Evolutionary conservation across 1,284 basidiomycete species (phyloP), one percentile per base, ranked within the genome.

Genomic region (Malassezia japonica): DNA sequence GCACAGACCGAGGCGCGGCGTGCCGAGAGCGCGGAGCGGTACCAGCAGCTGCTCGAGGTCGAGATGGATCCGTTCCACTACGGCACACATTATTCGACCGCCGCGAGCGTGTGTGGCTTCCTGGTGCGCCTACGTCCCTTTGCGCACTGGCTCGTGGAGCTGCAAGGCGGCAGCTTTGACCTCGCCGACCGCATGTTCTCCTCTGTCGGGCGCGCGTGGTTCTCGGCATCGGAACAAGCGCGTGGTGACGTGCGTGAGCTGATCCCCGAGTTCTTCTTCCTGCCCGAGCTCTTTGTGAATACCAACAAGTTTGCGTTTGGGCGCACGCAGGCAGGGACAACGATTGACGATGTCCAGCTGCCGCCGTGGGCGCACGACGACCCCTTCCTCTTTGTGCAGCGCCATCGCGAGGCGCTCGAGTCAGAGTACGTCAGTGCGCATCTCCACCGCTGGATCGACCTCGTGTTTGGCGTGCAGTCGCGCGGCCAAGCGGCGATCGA

Each of bases 51-150:
- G 21, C 77, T 88, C 13, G 77, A 85, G 66, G 83, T 87, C 47
- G 84, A 91, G 1, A 74, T 74, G 76, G 87, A 94, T 67, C 56
- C 56, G 7, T 55, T 59, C 55, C 65, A 66, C 52, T 69, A 65
- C 41, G 73, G 87, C 40, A 95, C 91, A 1, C 91, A 95, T 70
- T 96, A 91, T 70, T 88, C 86, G 62, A 92, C 88, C 5, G 92
- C 89, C 0, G 92, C 94, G 84, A 94, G 90, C 53, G 87, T 92
- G 28, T 92, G 89, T 75, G 89, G 92, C 60, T 95, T 86, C 75
- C 76, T 95, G 65, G 92, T 96, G 55, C 81, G 91, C 10, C 76
- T 92, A 62, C 82, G 85, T 9, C 91, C 91, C 0, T 71, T 63
- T 43, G 60, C 67, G 36, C 53, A 61, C 6, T 32, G 66, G 21